A percentile compares a stretch with the other conserved stretches of the same genome.
Conservation (phyloP, 1,284 basidiomycete species). For the Heliocybe sulcata region DNA sequence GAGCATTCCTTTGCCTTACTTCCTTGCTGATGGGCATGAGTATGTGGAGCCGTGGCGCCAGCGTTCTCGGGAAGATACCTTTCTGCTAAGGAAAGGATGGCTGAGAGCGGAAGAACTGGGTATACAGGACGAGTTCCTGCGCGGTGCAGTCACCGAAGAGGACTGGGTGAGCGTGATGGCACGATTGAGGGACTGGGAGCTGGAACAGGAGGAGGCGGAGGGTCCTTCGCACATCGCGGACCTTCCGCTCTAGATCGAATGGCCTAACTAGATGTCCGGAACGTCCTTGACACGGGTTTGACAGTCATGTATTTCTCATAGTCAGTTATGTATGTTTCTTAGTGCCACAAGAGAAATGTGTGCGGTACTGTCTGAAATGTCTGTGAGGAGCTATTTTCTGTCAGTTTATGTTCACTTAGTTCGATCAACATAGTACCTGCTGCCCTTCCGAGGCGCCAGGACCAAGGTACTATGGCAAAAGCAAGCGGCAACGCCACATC, state of each 20-base stretch:
- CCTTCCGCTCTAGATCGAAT: neutral
- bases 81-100: conserved; percentile 36
- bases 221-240: conserved; percentile 8
- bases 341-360: no score
- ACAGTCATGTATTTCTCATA: no score
- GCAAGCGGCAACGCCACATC: no score
- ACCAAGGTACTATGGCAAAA: no score
- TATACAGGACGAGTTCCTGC: conserved; percentile 25
- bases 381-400: no score
- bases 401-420: no score
- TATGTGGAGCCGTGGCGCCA: conserved; percentile 45
- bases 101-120: conserved; percentile 32
- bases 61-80: conserved; percentile 22
- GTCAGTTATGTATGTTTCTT: no score
- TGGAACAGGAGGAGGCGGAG: conserved; percentile 27
- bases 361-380: no score
- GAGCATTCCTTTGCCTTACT: neutral
- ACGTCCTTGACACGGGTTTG: no score
- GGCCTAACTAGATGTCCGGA: no score
- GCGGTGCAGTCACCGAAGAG: conserved; percentile 28
- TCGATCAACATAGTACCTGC: no score
- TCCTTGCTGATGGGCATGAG: neutral
- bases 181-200: conserved; percentile 38
- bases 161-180: conserved; percentile 44
- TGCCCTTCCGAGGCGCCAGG: no score